Conservation (phyloP, 768 basidiomycete genomes). For the Serendipita vermifera region DNA sequence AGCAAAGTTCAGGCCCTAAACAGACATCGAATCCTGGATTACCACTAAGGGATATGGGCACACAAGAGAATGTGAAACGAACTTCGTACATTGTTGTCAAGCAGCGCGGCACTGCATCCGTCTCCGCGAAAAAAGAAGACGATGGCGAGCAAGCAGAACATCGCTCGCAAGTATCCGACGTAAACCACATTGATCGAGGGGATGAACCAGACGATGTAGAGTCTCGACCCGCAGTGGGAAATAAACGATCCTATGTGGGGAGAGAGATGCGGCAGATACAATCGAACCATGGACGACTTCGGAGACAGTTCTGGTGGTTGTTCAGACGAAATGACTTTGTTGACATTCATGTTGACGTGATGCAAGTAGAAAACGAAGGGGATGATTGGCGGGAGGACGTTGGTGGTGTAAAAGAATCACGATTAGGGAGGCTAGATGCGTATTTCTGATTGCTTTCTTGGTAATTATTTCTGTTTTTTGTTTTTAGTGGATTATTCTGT, state of each 20-base stretch:
- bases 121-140: neutral
- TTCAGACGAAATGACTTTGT: neutral
- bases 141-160: neutral
- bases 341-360: neutral
- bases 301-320: neutral
- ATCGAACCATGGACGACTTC: neutral
- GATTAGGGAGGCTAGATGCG: neutral
- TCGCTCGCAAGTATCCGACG: too few species aligned
- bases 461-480: neutral
- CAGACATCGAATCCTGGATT: neutral
- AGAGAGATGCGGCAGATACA: neutral
- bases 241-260: neutral
- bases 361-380: neutral
- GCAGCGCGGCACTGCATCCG: neutral
- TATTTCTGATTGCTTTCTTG: neutral
- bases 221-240: neutral
- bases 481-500: too few species aligned
- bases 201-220: too few species aligned
- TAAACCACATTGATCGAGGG: too few species aligned
- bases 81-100: neutral
- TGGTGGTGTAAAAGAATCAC: neutral
- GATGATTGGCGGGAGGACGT: neutral
- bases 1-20: neutral
- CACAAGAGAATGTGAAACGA: neutral
- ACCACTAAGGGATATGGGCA: neutral